Conservation (phyloP, 768 basidiomycete genomes). For the Xerocomus potaroensis region DNA sequence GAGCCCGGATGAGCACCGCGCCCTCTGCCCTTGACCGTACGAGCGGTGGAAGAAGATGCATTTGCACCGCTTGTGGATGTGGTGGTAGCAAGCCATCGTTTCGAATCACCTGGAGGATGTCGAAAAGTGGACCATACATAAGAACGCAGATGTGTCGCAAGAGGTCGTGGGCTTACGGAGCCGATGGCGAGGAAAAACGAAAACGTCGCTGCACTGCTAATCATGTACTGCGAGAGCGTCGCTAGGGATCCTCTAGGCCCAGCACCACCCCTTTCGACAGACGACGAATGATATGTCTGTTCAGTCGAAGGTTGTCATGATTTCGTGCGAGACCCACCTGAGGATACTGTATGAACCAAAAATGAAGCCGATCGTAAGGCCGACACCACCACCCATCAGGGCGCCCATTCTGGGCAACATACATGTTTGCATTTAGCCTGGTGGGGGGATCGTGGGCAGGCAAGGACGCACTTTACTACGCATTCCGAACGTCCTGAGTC, state of each 20-base stretch:
- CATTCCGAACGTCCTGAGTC: slow-evolving; percentile 4
- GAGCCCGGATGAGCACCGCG: slow-evolving; percentile 61
- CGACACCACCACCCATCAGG: slow-evolving; percentile 89
- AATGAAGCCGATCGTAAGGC: slow-evolving; percentile 94
- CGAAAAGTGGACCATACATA: slow-evolving; percentile 1
- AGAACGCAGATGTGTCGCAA: neutral
- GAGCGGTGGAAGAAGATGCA: slow-evolving; percentile 52
- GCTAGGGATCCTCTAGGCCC: slow-evolving; percentile 88
- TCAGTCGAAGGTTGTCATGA: slow-evolving; percentile 3
- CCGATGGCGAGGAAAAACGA: slow-evolving; percentile 95
- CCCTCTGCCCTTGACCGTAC: slow-evolving; percentile 67
- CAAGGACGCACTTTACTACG: slow-evolving; percentile 55
- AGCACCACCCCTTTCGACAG: slow-evolving; percentile 68
- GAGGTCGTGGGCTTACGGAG: slow-evolving; percentile 51
- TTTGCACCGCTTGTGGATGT: slow-evolving; percentile 58
- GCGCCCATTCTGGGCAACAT: slow-evolving; percentile 74
- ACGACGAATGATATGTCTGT: neutral
- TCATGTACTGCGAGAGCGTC: slow-evolving; percentile 97
- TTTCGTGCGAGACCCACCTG: slow-evolving; percentile 47
- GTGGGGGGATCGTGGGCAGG: slow-evolving; percentile 1
- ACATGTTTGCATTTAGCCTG: slow-evolving; percentile 4
- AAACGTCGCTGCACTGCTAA: slow-evolving; percentile 95
- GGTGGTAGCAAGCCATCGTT: slow-evolving; percentile 63
- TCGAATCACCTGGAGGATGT: slow-evolving; percentile 70
- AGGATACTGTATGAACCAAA: slow-evolving; percentile 93